Evolutionary conservation across 2,329 filamentous ascomycete genomes (phyloP).

Genomic region (Dothistroma pini): DNA sequence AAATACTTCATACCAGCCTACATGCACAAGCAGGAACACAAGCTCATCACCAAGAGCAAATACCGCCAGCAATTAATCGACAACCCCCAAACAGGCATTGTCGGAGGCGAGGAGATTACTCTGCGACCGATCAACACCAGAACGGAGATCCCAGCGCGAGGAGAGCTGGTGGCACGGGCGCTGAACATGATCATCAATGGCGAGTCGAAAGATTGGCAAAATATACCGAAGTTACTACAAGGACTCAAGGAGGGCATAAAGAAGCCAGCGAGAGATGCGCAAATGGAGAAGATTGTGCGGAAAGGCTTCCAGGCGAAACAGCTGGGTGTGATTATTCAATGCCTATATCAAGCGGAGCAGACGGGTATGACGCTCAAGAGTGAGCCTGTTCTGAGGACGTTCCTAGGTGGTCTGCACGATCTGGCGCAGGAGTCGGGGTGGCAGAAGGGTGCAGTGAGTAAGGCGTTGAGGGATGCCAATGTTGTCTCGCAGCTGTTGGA

Average conservation of each 20-base stretch:
- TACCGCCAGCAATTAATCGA: conserved; percentile 41
- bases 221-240: conserved; percentile 33
- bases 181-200: conserved; percentile 30
- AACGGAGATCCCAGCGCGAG: conserved; percentile 31
- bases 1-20: conserved; percentile 45
- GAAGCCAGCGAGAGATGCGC: conserved; percentile 15
- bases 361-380: conserved; percentile 37
- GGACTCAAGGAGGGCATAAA: conserved; percentile 31
- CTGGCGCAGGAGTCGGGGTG: conserved; percentile 35
- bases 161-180: conserved; percentile 28
- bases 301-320: conserved; percentile 30
- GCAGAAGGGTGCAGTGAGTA: conserved; percentile 37
- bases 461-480: conserved; percentile 39
- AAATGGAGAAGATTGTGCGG: conserved; percentile 35
- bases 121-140: conserved; percentile 34
- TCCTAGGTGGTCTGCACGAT: conserved; percentile 37
- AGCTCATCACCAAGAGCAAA: conserved; percentile 42
- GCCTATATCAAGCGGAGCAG: conserved; percentile 30
- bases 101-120: conserved; percentile 41
- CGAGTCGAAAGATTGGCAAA: conserved; percentile 34
- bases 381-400: conserved; percentile 30
- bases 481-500: conserved; percentile 43
- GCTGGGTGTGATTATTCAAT: conserved; percentile 32
- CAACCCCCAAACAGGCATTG: conserved; percentile 41
- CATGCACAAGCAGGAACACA: conserved; percentile 40